phyloP scores from a whole-genome alignment of 768 basidiomycete genomes.

The Rubroboletus pulcherrimus region DNA sequence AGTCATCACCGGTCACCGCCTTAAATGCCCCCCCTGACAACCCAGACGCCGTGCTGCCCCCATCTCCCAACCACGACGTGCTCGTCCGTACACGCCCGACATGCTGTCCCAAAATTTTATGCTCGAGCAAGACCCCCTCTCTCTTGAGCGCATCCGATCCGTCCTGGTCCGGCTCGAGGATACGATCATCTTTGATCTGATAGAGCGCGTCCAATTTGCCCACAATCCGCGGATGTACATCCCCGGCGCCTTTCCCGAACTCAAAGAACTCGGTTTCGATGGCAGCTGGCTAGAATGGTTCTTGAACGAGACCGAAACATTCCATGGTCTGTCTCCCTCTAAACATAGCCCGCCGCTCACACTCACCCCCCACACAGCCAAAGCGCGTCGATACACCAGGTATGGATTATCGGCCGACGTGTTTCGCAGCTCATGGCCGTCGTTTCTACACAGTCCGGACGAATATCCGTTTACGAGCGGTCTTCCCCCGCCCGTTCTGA shows the following conservation, averaged over 20 bases:
- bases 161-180: conserved; percentile 91
- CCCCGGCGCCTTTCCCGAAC: conserved; percentile 72
- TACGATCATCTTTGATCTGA: conserved; percentile 96
- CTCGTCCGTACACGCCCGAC: background rate
- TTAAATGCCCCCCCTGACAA: conserved; percentile 5
- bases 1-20: conserved; percentile 5
- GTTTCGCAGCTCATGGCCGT: background rate
- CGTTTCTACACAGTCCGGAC: conserved; percentile 67
- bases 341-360: background rate
- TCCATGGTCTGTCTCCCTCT: conserved; percentile 74
- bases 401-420: conserved; percentile 25
- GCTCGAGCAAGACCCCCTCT: conserved; percentile 70
- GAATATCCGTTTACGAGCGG: conserved; percentile 91
- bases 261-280: conserved; percentile 66
- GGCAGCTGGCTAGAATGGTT: conserved; percentile 99
- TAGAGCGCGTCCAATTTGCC: conserved; percentile 96
- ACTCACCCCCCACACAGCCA: conserved; percentile 51
- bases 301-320: conserved; percentile 88
- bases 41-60: background rate
- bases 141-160: conserved; percentile 82
- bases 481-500: conserved; percentile 81
- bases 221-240: conserved; percentile 89
- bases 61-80: conserved; percentile 13
- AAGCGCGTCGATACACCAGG: conserved; percentile 94
- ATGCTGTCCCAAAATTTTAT: conserved; percentile 70